These are phyloP conservation scores for Serendipita sp. DNA, from an alignment of 768 basidiomycete species.

Conservation along the genomic window DNA sequence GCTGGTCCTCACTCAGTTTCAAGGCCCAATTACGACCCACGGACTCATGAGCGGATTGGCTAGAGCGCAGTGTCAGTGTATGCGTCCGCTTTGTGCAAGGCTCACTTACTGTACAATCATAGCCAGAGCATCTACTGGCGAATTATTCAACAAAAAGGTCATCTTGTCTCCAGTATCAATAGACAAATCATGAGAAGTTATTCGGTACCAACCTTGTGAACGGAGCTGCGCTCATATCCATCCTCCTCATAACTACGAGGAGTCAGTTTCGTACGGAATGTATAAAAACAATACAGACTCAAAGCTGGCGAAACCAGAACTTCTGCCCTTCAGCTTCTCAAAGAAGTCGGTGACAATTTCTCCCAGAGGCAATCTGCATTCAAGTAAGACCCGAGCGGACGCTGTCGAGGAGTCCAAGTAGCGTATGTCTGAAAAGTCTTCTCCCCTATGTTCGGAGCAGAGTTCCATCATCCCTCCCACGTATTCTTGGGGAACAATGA, in stretches of 20 bases:
- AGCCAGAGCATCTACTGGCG: slow-evolving; percentile 85
- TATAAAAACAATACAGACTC: slow-evolving; percentile 37
- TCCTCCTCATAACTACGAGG: slow-evolving; percentile 76
- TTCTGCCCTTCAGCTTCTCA: slow-evolving; percentile 82
- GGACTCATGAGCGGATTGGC: slow-evolving; percentile 49
- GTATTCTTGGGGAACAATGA: slow-evolving; percentile 93
- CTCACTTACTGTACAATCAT: slow-evolving; percentile 56
- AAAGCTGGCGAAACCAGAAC: slow-evolving; percentile 83
- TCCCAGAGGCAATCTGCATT: slow-evolving; percentile 70
- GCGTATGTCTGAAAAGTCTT: slow-evolving; percentile 56
- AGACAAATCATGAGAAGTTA: background rate
- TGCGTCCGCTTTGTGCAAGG: background rate
- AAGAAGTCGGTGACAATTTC: slow-evolving; percentile 95
- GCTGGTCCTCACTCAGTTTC: slow-evolving; percentile 57
- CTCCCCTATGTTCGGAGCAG: slow-evolving; percentile 71
- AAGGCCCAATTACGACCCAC: slow-evolving; percentile 78
- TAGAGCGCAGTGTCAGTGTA: background rate
- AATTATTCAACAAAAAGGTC: slow-evolving; percentile 75
- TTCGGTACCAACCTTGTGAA: slow-evolving; percentile 49
- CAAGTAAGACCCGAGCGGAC: slow-evolving; percentile 60
- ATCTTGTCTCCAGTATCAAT: slow-evolving; percentile 35
- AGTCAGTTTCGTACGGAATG: background rate
- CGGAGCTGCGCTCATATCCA: slow-evolving; percentile 65
- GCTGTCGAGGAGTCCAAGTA: slow-evolving; percentile 48
- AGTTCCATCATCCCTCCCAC: slow-evolving; percentile 95